A percentile compares a stretch with the other conserved stretches of the same genome.
These are phyloP conservation scores for Cladosporium sp. DNA, from an alignment of 2,329 filamentous ascomycete genomes.

Conservation along the genomic window DNA sequence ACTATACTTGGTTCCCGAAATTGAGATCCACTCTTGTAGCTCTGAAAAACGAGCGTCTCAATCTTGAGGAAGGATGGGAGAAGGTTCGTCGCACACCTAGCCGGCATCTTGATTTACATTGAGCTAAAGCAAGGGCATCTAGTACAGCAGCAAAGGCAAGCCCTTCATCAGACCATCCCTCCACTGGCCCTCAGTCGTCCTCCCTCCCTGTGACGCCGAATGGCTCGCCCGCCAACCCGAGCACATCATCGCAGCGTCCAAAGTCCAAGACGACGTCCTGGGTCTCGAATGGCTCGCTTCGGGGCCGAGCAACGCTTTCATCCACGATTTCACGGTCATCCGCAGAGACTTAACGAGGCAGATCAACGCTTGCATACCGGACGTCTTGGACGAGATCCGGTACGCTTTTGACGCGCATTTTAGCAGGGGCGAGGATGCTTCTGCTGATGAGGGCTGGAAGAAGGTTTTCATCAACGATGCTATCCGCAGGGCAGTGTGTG, in stretches of 20 bases:
- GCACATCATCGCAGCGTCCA: conserved; percentile 12
- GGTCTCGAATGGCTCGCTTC: conserved; percentile 18
- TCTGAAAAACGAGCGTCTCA: conserved; percentile 11
- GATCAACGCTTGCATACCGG: conserved; percentile 15
- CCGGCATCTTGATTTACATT: not conserved
- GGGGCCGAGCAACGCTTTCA: conserved; percentile 14
- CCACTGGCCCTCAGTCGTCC: conserved; percentile 19
- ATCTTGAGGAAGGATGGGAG: conserved; percentile 19
- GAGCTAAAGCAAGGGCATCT: not conserved
- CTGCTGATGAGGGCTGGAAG: conserved; percentile 15
- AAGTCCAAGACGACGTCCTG: conserved; percentile 17
- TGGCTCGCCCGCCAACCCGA: conserved; percentile 21
- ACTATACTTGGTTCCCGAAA: conserved; percentile 18
- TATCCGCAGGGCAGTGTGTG: not conserved
- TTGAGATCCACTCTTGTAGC: conserved; percentile 16
- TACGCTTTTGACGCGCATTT: conserved; percentile 15
- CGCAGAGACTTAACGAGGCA: conserved; percentile 20
- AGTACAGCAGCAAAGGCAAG: conserved; percentile 20
- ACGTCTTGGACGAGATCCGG: conserved; percentile 17
- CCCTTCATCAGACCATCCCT: conserved; percentile 20
- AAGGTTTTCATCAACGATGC: conserved; percentile 14
- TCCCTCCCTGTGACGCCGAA: conserved; percentile 18
- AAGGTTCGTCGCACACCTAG: conserved; percentile 7
- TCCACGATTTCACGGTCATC: conserved; percentile 22
- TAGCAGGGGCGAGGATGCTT: conserved; percentile 1